Percentiles rank a stretch among this genome's conserved stretches.
phyloP scores from a whole-genome alignment of 331 rosid species.

The Dryas integrifolia region DNA sequence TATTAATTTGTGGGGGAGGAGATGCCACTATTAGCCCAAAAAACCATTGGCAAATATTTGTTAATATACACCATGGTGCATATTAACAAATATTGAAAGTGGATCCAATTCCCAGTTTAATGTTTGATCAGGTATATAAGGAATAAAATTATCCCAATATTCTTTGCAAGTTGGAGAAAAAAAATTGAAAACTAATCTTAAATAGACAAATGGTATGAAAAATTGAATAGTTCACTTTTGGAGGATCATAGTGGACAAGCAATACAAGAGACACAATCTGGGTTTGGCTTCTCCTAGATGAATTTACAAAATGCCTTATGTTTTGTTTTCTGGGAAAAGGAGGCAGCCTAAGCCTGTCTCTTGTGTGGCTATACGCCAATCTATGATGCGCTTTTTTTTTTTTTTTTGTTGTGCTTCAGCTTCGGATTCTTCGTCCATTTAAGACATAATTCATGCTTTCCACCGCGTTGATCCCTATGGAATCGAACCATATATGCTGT shows the following conservation, averaged over 20 bases:
- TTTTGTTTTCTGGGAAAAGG: conserved; percentile 23
- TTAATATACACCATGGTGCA: no score
- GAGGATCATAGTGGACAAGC: conserved; percentile 14
- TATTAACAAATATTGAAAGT: no score
- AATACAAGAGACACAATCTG: conserved; percentile 29
- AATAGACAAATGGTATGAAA: neutral
- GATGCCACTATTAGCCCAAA: no score
- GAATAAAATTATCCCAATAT: no score
- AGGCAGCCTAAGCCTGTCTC: conserved; percentile 7
- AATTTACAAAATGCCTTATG: conserved; percentile 6
- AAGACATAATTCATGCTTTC: neutral
- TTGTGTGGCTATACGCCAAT: conserved; percentile 4
- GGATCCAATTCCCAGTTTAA: no score
- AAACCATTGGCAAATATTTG: no score
- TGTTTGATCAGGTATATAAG: no score
- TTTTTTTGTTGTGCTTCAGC: conserved; percentile 15
- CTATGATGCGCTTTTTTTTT: conserved; percentile 9
- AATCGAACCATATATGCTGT: neutral
- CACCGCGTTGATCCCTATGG: conserved; percentile 19
- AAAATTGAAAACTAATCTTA: neutral
- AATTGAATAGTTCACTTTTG: conserved; percentile 8
- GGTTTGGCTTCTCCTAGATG: conserved; percentile 24
- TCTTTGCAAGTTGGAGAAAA: no score
- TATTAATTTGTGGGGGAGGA: no score
- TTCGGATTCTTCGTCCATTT: conserved; percentile 30